phyloP scores from a whole-genome alignment of 192 early-diverging fungal species.

The Coemansia asiatica region DNA sequence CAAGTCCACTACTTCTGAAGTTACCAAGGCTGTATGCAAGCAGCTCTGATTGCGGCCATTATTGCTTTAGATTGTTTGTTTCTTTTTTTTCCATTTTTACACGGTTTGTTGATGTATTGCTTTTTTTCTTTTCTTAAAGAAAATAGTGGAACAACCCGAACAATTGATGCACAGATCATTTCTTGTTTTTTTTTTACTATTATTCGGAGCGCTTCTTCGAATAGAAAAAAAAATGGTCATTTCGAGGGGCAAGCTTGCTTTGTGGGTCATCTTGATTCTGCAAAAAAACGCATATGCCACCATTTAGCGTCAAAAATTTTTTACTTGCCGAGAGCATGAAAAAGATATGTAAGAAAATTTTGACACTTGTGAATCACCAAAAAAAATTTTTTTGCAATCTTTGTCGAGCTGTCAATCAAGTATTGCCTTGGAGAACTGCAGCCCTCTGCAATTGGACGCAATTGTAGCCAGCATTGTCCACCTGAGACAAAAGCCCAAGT shows the following conservation, averaged over 20 bases:
- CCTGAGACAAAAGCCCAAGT: background rate
- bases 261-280: background rate
- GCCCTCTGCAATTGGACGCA: background rate
- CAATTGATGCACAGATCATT: conserved; percentile 1
- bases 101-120: background rate
- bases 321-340: too few relatives aligned
- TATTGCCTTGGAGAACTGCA: background rate
- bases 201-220: background rate
- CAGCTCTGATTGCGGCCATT: conserved; percentile 40
- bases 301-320: too few relatives aligned
- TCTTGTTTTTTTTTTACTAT: background rate
- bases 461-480: background rate
- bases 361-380: conserved; percentile 2
- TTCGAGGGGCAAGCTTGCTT: background rate
- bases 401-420: conserved; percentile 1
- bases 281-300: background rate
- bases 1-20: conserved; percentile 74
- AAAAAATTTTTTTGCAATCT: conserved; percentile 1
- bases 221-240: background rate
- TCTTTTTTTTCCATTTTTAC: background rate
- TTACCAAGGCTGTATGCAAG: conserved; percentile 81
- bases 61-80: background rate
- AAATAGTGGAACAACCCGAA: background rate
- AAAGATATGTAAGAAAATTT: too few relatives aligned
- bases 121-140: background rate